Evolutionary conservation across 208 protist species (phyloP).

Genomic region (Acanthamoeba rhysodes): DNA sequence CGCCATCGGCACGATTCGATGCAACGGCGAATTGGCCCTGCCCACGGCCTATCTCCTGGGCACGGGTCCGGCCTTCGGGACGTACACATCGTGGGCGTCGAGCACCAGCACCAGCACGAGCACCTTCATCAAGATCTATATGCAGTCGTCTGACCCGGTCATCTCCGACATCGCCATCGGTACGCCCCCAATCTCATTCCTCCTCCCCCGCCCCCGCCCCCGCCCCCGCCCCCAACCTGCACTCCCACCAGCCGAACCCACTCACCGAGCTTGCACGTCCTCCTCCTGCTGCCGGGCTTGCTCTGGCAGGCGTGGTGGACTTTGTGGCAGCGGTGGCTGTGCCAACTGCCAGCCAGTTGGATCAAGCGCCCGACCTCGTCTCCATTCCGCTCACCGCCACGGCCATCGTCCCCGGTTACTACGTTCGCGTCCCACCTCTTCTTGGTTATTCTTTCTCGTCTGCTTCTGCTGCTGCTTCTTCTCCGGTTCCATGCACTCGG

Average conservation of each 20-base stretch:
- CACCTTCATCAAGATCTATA: conserved; percentile 34
- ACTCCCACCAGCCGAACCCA: too few relatives aligned
- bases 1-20: not conserved
- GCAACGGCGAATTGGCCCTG: conserved; percentile 37
- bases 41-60: conserved; percentile 25
- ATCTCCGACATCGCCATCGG: not conserved
- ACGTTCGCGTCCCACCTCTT: not conserved
- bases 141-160: not conserved
- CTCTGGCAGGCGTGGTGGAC: not conserved
- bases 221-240: too few relatives aligned
- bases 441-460: not conserved
- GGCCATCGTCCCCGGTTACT: conserved; percentile 12
- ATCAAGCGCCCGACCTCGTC: not conserved
- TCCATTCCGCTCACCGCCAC: not conserved
- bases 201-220: too few relatives aligned
- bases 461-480: not conserved
- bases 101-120: not conserved
- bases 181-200: not conserved
- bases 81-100: not conserved
- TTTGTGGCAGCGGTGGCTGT: not conserved
- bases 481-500: not conserved
- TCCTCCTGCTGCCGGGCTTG: not conserved
- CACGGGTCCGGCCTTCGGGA: not conserved
- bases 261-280: not conserved
- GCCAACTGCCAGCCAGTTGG: not conserved